Evolutionary conservation across 225 moss, liverwort and hornwort species (phyloP), one percentile per base, ranked within the genome.

Genomic region (Sphagnum contortum): DNA sequence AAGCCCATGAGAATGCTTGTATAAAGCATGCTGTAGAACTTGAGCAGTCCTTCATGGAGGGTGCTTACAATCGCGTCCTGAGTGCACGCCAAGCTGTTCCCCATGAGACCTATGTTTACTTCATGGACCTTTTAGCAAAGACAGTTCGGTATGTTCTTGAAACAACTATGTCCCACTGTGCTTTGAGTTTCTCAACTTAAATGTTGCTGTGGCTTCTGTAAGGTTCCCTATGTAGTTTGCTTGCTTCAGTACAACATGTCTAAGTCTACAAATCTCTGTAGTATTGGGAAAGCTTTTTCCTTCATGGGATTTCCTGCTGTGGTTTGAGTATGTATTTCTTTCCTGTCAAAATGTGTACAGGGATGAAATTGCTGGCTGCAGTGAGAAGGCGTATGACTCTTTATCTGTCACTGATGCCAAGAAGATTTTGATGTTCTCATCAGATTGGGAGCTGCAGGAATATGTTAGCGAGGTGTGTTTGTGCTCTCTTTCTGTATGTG

Each of bases 41-140:
- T 47, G 89, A 91, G 75, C 89, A 89, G 77, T 91, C 91, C 50
- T 86, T 88, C 64, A 88, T 82, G 81, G 87, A 91, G 72, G 87
- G 94, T 45, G 83, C 85, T 45, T 88, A 88, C 72, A 84, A 83
- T 66, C 76, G 84, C 61, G 86, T 87, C 48, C 70, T 88, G 59
- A 92, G 72, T 87, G 84, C 94, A 12, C 84, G 86, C 57, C 91
- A 87, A 72, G 82, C 86, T 71, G 86, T 88, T 79, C 80, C 81
- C 8, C 83, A 82, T 57, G 87, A 88, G 65, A 76, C 86, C n/a
- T 94, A 87, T 55, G 82, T 88, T 49, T 87, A 88, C 67, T 90
- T 81, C 63, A 94, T 94, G 86, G 88, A 83, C 69, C 80, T 84
- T 66, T 89, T 95, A 49, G 91, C 89, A n/a, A 88, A 90, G 73